A percentile compares a stretch with the other conserved stretches of the same genome.
Evolutionary conservation across 371 early-diverging fungal species (phyloP).

Genomic region (Coemansia sp.): DNA sequence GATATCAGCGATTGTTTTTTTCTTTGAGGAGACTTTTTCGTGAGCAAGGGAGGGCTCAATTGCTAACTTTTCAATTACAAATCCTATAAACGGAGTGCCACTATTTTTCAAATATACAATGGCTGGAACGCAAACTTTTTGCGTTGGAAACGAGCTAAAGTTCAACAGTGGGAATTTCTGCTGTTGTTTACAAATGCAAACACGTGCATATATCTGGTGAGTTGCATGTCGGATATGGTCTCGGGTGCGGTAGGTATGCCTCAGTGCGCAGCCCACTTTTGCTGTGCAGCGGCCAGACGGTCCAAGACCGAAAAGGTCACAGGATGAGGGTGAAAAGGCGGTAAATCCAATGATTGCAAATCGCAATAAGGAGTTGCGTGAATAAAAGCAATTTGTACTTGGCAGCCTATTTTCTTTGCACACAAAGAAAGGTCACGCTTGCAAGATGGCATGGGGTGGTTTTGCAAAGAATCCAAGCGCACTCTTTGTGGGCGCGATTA

Average conservation of each 20-base stretch:
- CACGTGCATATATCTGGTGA: no score
- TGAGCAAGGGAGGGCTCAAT: no score
- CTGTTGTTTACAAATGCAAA: no score
- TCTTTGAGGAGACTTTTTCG: no score
- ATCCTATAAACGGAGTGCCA: no score
- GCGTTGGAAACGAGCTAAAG: no score
- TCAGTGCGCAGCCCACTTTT: neutral
- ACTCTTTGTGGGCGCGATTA: neutral
- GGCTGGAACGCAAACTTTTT: no score
- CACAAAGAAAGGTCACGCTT: neutral
- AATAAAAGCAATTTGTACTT: neutral
- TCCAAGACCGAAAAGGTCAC: neutral
- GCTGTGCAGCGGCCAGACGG: neutral
- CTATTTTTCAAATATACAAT: no score
- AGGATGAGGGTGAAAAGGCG: neutral
- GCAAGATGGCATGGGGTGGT: neutral
- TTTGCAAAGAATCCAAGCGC: neutral
- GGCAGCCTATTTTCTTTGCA: neutral
- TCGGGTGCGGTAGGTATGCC: neutral
- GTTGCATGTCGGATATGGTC: neutral
- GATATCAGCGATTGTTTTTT: no score
- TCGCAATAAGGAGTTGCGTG: neutral
- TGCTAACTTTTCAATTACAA: no score
- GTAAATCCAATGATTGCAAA: neutral
- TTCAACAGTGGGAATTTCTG: no score